Evolutionary conservation across 2,329 filamentous ascomycete genomes (phyloP).

Genomic region (Diaporthe eres): DNA sequence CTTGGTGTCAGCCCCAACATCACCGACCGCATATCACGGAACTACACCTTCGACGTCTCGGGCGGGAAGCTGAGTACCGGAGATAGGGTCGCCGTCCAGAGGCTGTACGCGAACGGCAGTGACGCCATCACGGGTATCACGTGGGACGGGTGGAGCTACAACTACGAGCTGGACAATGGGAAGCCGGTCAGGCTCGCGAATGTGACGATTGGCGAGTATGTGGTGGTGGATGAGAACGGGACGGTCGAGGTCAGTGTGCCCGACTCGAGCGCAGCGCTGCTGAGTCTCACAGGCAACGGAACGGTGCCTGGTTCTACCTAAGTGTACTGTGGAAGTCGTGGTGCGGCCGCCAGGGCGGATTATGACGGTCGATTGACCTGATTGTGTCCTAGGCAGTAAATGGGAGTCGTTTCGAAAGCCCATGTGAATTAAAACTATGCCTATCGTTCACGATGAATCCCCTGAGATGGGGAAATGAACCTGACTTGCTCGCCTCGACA

Average conservation of each 20-base stretch:
- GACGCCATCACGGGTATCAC: conserved; percentile 74
- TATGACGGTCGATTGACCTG: neutral
- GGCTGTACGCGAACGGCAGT: conserved; percentile 72
- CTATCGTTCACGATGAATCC: neutral
- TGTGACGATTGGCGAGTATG: conserved; percentile 62
- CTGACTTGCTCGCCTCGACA: neutral
- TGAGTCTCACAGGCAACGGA: conserved; percentile 48
- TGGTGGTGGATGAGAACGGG: conserved; percentile 45
- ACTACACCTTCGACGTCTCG: conserved; percentile 59
- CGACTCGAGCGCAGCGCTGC: conserved; percentile 59
- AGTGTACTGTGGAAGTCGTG: neutral
- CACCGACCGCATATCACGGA: conserved; percentile 49
- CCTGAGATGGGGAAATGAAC: no score
- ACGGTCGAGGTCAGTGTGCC: conserved; percentile 51
- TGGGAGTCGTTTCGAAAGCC: neutral
- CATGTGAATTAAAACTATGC: neutral
- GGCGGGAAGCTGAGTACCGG: conserved; percentile 47
- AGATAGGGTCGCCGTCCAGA: conserved; percentile 54
- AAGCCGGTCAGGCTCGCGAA: conserved; percentile 67
- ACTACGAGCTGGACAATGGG: conserved; percentile 69
- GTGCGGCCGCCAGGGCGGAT: no score
- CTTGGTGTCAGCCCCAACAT: conserved; percentile 46
- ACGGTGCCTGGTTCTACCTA: neutral
- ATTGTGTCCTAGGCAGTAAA: neutral
- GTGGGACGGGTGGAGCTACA: conserved; percentile 74